phyloP scores from a whole-genome alignment of 192 early-diverging fungal genomes.

The Dissophora globulifera region DNA sequence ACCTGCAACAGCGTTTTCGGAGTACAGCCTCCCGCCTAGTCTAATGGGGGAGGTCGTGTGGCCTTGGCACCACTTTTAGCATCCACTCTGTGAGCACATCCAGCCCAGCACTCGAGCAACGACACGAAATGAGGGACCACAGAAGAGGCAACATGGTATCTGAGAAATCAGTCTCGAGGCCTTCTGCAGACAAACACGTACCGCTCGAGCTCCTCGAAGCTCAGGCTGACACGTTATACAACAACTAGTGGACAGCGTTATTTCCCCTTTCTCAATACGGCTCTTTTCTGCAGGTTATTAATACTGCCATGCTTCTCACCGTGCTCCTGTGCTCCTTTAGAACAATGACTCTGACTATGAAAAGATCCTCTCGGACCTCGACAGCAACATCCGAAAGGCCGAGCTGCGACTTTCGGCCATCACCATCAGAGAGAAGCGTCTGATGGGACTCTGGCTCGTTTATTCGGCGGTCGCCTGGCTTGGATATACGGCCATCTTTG shows the following conservation, averaged over 20 bases:
- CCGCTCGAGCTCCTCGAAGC: not conserved
- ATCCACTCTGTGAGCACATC: no score
- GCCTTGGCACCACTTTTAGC: no score
- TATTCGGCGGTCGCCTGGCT: constrained; percentile 69
- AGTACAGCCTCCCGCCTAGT: no score
- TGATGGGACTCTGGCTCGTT: constrained; percentile 64
- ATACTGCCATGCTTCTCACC: not conserved
- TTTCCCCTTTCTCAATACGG: not conserved
- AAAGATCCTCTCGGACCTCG: constrained; percentile 70
- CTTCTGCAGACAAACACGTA: not conserved
- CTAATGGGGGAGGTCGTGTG: no score
- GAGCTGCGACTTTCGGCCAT: constrained; percentile 74
- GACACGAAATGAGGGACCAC: no score
- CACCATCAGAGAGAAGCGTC: constrained; percentile 67
- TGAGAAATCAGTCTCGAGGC: no score
- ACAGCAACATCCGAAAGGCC: constrained; percentile 69
- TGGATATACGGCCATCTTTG: constrained; percentile 60
- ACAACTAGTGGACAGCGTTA: not conserved
- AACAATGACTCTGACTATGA: constrained; percentile 57
- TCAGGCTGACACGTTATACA: constrained; percentile 15
- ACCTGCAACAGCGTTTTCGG: no score
- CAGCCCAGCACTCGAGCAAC: no score
- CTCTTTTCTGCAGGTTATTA: constrained; percentile 13
- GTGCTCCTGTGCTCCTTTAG: constrained; percentile 7
- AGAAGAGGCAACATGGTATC: no score